These are phyloP conservation scores for Puccinia triticina DNA, from an alignment of 1,284 basidiomycete genomes.

Conservation along the genomic window DNA sequence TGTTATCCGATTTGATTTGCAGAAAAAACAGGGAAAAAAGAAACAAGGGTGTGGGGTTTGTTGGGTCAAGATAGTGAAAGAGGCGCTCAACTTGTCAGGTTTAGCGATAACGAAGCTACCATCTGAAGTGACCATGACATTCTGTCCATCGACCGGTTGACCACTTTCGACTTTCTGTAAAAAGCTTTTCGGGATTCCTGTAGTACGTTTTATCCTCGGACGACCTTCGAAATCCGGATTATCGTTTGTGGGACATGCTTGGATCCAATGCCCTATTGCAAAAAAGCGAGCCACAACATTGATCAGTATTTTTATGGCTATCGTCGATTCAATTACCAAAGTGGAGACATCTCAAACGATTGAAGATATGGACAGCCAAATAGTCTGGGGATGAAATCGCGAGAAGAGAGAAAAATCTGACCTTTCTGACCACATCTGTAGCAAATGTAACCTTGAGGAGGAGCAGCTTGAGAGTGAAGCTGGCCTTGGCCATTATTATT, in stretches of 20 bases:
- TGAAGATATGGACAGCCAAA: neutral
- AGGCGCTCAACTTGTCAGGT: constrained; percentile 76
- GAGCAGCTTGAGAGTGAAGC: constrained; percentile 56
- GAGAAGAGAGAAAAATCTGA: constrained; percentile 61
- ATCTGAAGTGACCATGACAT: constrained; percentile 94
- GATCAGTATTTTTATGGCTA: constrained; percentile 56
- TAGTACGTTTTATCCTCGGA: constrained; percentile 94
- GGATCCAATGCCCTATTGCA: constrained; percentile 90
- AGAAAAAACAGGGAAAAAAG: neutral
- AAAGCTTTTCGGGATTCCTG: constrained; percentile 89
- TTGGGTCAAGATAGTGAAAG: neutral
- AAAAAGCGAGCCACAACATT: constrained; percentile 55
- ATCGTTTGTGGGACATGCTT: constrained; percentile 96
- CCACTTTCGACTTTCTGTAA: constrained; percentile 92
- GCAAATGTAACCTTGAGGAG: constrained; percentile 96
- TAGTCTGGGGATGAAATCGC: neutral
- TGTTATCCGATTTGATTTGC: neutral
- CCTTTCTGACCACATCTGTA: constrained; percentile 98
- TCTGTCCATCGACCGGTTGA: constrained; percentile 66
- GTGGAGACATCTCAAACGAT: neutral
- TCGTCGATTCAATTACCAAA: neutral
- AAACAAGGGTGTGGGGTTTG: no score
- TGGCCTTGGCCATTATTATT: neutral
- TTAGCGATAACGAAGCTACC: constrained; percentile 93
- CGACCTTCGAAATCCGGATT: constrained; percentile 91